Evolutionary conservation across 306 rosid species (phyloP).

Genomic region (Mucuna pruriens): DNA sequence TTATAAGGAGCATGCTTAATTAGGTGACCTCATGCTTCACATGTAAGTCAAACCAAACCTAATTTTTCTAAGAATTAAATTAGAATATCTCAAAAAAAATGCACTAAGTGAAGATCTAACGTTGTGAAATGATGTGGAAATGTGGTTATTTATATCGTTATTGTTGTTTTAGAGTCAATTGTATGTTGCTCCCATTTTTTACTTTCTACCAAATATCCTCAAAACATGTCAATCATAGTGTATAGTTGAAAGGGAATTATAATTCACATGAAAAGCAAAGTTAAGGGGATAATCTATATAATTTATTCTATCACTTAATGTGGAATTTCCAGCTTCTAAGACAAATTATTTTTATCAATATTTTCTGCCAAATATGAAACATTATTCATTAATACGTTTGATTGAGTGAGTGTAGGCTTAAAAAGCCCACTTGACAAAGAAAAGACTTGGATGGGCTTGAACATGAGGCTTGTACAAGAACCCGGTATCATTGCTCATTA

Average conservation of each 20-base stretch:
- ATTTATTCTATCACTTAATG: not conserved
- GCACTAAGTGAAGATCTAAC: not conserved
- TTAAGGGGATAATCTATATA: not conserved
- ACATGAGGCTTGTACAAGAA: not conserved
- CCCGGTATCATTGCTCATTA: not conserved
- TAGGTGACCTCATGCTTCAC: slow-evolving; percentile 28
- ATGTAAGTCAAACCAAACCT: slow-evolving; percentile 22
- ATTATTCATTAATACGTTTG: not conserved
- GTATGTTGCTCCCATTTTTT: not conserved
- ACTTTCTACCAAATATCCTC: not conserved
- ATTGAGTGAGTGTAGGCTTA: not conserved
- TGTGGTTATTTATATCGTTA: not conserved
- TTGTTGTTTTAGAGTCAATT: not conserved
- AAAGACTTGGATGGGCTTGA: not conserved
- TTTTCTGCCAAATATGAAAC: not conserved
- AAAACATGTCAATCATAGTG: not conserved
- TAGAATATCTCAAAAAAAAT: not conserved
- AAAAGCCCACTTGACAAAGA: not conserved
- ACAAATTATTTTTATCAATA: not conserved
- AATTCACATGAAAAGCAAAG: not conserved
- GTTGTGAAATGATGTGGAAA: not conserved
- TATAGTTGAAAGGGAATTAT: not conserved
- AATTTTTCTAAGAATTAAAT: not conserved
- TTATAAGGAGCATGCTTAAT: slow-evolving; percentile 20
- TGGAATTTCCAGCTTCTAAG: not conserved